Percentiles rank a stretch among this genome's conserved stretches.
These are phyloP conservation scores for Quercus robur DNA, from an alignment of 306 rosid species.

Conservation along the genomic window DNA sequence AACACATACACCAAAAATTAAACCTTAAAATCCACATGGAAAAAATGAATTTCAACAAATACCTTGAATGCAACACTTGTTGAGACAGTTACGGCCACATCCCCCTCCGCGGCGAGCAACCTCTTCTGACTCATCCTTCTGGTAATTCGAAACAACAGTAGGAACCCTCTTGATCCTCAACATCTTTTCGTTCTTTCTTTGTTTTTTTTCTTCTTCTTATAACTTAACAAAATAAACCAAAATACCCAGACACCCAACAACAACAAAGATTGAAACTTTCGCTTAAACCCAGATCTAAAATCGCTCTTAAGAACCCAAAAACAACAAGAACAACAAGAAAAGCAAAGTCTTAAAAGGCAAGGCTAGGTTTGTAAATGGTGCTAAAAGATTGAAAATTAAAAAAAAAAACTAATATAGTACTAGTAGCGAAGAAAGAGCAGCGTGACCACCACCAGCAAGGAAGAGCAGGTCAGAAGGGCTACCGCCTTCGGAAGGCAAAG, in stretches of 20 bases:
- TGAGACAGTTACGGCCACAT: slow-evolving; percentile 82
- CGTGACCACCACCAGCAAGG: slow-evolving; percentile 90
- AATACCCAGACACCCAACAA: neutral
- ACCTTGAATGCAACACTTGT: slow-evolving; percentile 83
- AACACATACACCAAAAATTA: neutral
- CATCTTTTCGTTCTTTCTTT: slow-evolving; percentile 24
- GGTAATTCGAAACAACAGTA: slow-evolving; percentile 82
- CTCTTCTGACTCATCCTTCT: slow-evolving; percentile 67
- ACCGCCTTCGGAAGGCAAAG: slow-evolving; percentile 99
- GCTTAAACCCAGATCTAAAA: slow-evolving; percentile 15
- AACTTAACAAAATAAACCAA: slow-evolving; percentile 20
- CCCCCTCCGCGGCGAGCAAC: slow-evolving; percentile 53
- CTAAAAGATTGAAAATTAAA: neutral
- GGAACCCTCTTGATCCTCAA: slow-evolving; percentile 92
- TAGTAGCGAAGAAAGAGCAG: neutral
- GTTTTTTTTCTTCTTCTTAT: neutral
- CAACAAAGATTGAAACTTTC: neutral
- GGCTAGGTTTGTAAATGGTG: too few species aligned
- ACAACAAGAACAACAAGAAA: too few species aligned
- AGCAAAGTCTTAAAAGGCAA: too few species aligned
- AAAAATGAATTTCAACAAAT: slow-evolving; percentile 1
- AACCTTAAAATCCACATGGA: neutral
- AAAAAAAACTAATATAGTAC: slow-evolving; percentile 4
- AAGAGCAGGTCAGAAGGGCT: slow-evolving; percentile 97
- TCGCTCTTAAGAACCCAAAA: neutral